These are phyloP conservation scores for Fusarium brachygibbosum DNA, from an alignment of 2,329 filamentous ascomycete species.

Conservation along the genomic window DNA sequence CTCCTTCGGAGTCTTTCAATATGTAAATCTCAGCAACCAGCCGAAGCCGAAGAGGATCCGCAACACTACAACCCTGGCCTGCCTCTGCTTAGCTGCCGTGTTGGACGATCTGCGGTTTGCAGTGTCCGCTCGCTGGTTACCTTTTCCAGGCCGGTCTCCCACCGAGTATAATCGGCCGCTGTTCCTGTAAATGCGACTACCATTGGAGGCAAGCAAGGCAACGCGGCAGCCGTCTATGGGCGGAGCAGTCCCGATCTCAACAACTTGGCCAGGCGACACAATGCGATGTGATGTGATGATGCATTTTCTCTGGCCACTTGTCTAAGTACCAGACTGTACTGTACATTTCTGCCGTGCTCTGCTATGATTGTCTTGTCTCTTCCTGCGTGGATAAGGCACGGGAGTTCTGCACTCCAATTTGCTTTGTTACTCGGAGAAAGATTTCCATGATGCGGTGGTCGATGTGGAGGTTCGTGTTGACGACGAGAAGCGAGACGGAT, in stretches of 20 bases:
- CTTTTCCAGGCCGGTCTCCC: conserved; percentile 35
- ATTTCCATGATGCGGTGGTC: conserved; percentile 15
- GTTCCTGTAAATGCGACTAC: conserved; percentile 31
- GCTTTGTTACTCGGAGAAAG: conserved; percentile 34
- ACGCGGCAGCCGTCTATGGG: conserved; percentile 44
- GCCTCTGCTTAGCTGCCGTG: conserved; percentile 42
- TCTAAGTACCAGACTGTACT: conserved; percentile 17
- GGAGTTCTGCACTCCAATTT: conserved; percentile 33
- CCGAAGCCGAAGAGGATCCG: conserved; percentile 42
- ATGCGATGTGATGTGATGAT: conserved; percentile 49
- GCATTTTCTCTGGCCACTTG: conserved; percentile 43
- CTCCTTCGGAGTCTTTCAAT: conserved; percentile 37
- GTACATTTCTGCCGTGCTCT: conserved; percentile 11
- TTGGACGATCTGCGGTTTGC: conserved; percentile 48
- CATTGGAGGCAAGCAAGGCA: conserved; percentile 38
- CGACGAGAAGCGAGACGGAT: conserved; percentile 1
- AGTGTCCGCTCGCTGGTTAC: conserved; percentile 33
- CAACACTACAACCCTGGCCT: conserved; percentile 44
- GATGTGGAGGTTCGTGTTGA: conserved; percentile 27
- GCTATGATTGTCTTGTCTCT: conserved; percentile 8
- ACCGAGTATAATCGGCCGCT: conserved; percentile 40
- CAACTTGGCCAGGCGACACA: conserved; percentile 36
- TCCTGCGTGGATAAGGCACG: conserved; percentile 43
- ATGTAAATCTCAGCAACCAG: conserved; percentile 41
- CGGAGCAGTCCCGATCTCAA: conserved; percentile 45